These are phyloP conservation scores for Coriaria nepalensis DNA, from an alignment of 306 rosid species.

Conservation along the genomic window DNA sequence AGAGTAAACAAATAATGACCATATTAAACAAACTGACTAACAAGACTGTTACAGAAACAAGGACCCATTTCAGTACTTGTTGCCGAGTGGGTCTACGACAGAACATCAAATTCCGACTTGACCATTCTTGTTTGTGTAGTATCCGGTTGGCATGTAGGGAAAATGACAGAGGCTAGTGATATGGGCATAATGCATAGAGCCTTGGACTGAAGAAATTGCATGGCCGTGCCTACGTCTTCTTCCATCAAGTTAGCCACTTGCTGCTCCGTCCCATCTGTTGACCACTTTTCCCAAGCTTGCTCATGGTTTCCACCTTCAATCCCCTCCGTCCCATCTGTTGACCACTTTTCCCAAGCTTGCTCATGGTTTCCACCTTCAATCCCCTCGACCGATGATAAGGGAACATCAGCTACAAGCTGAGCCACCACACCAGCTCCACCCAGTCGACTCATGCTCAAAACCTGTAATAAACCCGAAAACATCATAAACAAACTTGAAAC, in stretches of 20 bases:
- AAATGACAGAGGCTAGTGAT: conserved; percentile 89
- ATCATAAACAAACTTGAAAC: conserved; percentile 1
- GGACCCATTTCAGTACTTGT: too few species aligned
- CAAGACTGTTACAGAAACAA: conserved; percentile 1
- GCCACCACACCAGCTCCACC: conserved; percentile 99
- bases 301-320: conserved; percentile 43
- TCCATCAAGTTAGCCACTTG: conserved; percentile 96
- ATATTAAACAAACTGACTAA: too few species aligned
- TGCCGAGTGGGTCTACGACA: conserved; percentile 28
- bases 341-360: conserved; percentile 91
- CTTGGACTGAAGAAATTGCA: conserved; percentile 95
- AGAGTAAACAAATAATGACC: too few species aligned
- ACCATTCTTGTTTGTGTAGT: conserved; percentile 20
- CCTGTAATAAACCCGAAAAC: conserved; percentile 24
- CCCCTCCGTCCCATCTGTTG: conserved; percentile 81
- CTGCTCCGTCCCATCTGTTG: conserved; percentile 87
- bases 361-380: conserved; percentile 43
- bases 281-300: conserved; percentile 91
- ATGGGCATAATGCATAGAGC: conserved; percentile 98
- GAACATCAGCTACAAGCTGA: conserved; percentile 95
- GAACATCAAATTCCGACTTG: conserved; percentile 67
- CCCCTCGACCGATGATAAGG: conserved; percentile 59
- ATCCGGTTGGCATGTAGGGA: conserved; percentile 57
- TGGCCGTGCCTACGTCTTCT: conserved; percentile 96
- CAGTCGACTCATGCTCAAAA: conserved; percentile 88